These are phyloP conservation scores for Monilinia polystroma DNA, from an alignment of 2,329 filamentous ascomycete species.

Conservation along the genomic window DNA sequence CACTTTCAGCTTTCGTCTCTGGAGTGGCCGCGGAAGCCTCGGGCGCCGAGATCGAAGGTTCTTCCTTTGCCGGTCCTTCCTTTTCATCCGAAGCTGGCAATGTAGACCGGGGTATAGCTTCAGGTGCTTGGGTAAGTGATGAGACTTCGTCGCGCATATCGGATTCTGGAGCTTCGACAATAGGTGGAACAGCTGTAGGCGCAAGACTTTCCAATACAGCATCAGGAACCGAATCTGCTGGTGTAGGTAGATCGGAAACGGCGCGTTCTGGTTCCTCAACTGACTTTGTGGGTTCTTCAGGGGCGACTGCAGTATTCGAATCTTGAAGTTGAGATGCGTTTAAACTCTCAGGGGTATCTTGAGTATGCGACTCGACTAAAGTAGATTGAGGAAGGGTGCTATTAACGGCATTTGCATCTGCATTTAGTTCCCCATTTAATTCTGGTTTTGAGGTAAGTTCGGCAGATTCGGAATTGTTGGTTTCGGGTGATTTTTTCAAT, in stretches of 20 bases:
- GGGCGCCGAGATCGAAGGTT: background rate
- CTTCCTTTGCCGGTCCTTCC: background rate
- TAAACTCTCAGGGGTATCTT: slow-evolving; percentile 16
- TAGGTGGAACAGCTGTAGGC: slow-evolving; percentile 36
- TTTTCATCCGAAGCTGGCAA: slow-evolving; percentile 17
- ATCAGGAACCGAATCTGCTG: slow-evolving; percentile 31
- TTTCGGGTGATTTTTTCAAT: slow-evolving; percentile 15
- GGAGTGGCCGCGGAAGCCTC: background rate
- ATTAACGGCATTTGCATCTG: slow-evolving; percentile 1
- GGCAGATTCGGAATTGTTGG: slow-evolving; percentile 5
- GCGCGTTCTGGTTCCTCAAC: slow-evolving; percentile 8
- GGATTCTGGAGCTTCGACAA: slow-evolving; percentile 39
- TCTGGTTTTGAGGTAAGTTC: background rate
- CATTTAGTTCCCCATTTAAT: background rate
- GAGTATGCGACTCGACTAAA: slow-evolving; percentile 17
- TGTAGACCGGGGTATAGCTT: slow-evolving; percentile 7
- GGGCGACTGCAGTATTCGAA: slow-evolving; percentile 29
- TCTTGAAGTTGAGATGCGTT: slow-evolving; percentile 16
- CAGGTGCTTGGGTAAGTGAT: slow-evolving; percentile 23
- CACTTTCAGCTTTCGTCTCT: slow-evolving; percentile 7
- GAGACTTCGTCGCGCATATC: slow-evolving; percentile 35
- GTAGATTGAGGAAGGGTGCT: background rate
- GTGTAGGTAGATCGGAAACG: slow-evolving; percentile 22
- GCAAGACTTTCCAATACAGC: slow-evolving; percentile 31
- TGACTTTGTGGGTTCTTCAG: slow-evolving; percentile 2